Evolutionary conservation across 768 basidiomycete genomes (phyloP).

Genomic region (Astraeus odoratus): DNA sequence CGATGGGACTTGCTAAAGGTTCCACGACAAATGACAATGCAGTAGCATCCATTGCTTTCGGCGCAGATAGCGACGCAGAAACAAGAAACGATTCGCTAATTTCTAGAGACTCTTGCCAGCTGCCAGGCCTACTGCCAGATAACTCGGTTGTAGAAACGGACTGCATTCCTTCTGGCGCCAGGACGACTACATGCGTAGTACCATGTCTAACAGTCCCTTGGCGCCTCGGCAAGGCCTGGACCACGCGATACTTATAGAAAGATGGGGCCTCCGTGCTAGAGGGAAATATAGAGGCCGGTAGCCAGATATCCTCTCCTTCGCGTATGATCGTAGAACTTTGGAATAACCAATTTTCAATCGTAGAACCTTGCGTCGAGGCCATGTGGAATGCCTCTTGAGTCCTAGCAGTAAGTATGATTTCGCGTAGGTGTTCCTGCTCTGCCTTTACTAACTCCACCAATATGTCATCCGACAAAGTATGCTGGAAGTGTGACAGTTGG

Average conservation of each 20-base stretch:
- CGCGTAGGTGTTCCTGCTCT: conserved; percentile 36
- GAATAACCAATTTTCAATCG: conserved; percentile 40
- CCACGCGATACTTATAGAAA: conserved; percentile 39
- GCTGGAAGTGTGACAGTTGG: conserved; percentile 11
- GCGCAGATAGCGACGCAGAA: conserved; percentile 34
- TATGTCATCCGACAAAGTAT: conserved; percentile 5
- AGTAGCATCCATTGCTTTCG: conserved; percentile 4
- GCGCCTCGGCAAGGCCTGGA: conserved; percentile 62
- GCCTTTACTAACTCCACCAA: conserved; percentile 15
- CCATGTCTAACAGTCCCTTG: conserved; percentile 55
- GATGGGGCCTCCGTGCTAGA: conserved; percentile 11
- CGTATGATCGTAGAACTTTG: conserved; percentile 42
- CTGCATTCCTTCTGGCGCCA: conserved; percentile 22
- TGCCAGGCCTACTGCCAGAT: conserved; percentile 12
- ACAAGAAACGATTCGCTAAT: conserved; percentile 71
- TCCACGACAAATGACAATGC: conserved; percentile 22
- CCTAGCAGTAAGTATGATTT: conserved; percentile 46
- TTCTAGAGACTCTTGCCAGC: conserved; percentile 43
- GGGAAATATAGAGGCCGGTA: conserved; percentile 17
- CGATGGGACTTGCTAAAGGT: conserved; percentile 29
- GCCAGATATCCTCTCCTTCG: conserved; percentile 36
- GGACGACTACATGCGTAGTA: conserved; percentile 48
- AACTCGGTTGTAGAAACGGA: conserved; percentile 2
- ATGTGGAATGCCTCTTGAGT: conserved; percentile 42
- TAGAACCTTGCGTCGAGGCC: conserved; percentile 28